Evolutionary conservation across 1,139 yeast genomes (phyloP).

Genomic region (Pichiaceae sp.): DNA sequence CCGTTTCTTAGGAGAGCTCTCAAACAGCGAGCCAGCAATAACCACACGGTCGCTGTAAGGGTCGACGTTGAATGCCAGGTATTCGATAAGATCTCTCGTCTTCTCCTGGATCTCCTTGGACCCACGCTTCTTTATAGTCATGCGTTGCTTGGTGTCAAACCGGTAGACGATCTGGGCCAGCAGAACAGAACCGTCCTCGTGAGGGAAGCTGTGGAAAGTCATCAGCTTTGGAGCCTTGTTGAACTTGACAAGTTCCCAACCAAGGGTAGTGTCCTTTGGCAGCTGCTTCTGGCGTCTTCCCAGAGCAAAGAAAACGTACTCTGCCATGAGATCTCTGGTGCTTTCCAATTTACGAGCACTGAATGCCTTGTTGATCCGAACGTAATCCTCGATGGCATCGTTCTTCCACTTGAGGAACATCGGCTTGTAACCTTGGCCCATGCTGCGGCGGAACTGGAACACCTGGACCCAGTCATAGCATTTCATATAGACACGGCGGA

Average conservation of each 20-base stretch:
- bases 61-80: constrained; percentile 69
- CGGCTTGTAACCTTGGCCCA: constrained; percentile 46
- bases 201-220: constrained; percentile 51
- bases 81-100: constrained; percentile 60
- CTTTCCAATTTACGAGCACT: constrained; percentile 39
- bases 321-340: constrained; percentile 37
- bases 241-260: constrained; percentile 72
- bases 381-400: constrained; percentile 58
- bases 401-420: constrained; percentile 66
- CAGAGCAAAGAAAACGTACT: constrained; percentile 57
- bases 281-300: constrained; percentile 41
- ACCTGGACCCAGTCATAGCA: constrained; percentile 60
- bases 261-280: constrained; percentile 52
- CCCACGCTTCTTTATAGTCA: constrained; percentile 41
- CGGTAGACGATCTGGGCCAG: constrained; percentile 67
- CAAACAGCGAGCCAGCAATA: constrained; percentile 77
- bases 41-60: constrained; percentile 58
- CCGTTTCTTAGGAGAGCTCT: constrained; percentile 36
- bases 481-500: constrained; percentile 43
- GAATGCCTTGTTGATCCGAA: constrained; percentile 60
- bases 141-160: constrained; percentile 64
- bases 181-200: constrained; percentile 49
- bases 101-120: constrained; percentile 28
- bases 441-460: constrained; percentile 53
- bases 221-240: constrained; percentile 66